These are phyloP conservation scores for Theileria equi DNA, from an alignment of 169 alveolate genomes.

Conservation along the genomic window DNA sequence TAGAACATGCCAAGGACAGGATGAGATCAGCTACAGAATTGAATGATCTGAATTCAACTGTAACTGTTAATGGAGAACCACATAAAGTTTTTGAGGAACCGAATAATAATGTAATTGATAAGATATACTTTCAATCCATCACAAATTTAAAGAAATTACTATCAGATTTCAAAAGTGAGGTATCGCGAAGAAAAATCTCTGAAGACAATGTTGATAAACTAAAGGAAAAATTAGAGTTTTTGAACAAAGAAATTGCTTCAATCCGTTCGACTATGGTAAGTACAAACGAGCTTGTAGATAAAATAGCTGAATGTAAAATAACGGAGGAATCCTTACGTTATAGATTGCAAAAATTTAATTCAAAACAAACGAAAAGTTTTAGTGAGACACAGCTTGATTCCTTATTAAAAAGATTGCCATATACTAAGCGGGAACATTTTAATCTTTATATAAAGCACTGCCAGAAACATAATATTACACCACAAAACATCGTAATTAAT, in stretches of 20 bases:
- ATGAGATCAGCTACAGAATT: slow-evolving; percentile 13
- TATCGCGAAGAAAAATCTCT: background rate
- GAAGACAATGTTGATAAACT: slow-evolving; percentile 3
- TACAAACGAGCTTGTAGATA: slow-evolving; percentile 26
- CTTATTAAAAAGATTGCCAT: background rate
- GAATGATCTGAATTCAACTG: background rate
- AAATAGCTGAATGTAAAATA: slow-evolving; percentile 37
- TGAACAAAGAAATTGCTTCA: slow-evolving; percentile 21
- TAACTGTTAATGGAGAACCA: slow-evolving; percentile 3
- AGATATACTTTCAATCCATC: slow-evolving; percentile 30
- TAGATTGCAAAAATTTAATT: background rate
- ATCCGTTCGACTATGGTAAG: slow-evolving; percentile 20
- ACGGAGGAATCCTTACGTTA: slow-evolving; percentile 28
- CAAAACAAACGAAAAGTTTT: background rate
- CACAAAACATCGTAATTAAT: slow-evolving; percentile 40
- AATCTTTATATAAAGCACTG: background rate
- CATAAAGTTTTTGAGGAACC: background rate
- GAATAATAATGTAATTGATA: slow-evolving; percentile 14
- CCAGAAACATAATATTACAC: background rate
- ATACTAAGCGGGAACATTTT: background rate
- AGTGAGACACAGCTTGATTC: background rate
- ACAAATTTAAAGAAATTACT: slow-evolving; percentile 29
- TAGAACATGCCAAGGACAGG: background rate
- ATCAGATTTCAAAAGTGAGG: background rate
- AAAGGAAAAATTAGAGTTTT: slow-evolving; percentile 2